phyloP scores from a whole-genome alignment of 257 asterid species.

The Mentha longifolia region DNA sequence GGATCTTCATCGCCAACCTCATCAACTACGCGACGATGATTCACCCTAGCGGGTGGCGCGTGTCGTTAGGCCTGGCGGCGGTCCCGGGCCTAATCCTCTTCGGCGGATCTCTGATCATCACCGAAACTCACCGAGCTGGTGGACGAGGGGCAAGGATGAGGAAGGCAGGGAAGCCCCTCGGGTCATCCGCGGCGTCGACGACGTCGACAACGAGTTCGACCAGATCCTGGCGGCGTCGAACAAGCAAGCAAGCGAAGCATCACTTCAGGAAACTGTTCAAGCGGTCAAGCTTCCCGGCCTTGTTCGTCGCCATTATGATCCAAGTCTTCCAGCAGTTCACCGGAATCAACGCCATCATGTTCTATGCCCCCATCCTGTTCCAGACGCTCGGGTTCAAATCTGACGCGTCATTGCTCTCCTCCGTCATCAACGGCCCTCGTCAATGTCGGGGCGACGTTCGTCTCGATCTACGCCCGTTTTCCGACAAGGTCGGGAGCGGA shows the following conservation, averaged over 20 bases:
- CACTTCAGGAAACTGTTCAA: constrained; percentile 77
- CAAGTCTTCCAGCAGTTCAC: constrained; percentile 90
- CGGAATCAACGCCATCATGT: constrained; percentile 94
- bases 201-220: constrained; percentile 72
- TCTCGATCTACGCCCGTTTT: constrained; percentile 84
- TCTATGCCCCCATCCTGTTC: constrained; percentile 83
- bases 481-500: constrained; percentile 67
- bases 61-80: constrained; percentile 86
- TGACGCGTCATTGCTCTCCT: constrained; percentile 69
- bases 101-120: constrained; percentile 66
- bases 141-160: constrained; percentile 71
- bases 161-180: constrained; percentile 67
- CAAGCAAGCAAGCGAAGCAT: constrained; percentile 67
- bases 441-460: constrained; percentile 70
- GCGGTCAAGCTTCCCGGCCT: constrained; percentile 71
- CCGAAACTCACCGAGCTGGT: constrained; percentile 81
- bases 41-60: constrained; percentile 79
- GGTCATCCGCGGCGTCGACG: constrained; percentile 73
- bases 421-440: constrained; percentile 85
- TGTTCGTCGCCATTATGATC: constrained; percentile 50
- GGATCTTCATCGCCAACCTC: constrained; percentile 67
- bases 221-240: constrained; percentile 75
- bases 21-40: constrained; percentile 56
- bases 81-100: constrained; percentile 74
- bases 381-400: constrained; percentile 72